Evolutionary conservation across 164 flowering plant genomes (phyloP), one percentile per base, ranked within the genome.

Genomic region (Vitis labrusca): DNA sequence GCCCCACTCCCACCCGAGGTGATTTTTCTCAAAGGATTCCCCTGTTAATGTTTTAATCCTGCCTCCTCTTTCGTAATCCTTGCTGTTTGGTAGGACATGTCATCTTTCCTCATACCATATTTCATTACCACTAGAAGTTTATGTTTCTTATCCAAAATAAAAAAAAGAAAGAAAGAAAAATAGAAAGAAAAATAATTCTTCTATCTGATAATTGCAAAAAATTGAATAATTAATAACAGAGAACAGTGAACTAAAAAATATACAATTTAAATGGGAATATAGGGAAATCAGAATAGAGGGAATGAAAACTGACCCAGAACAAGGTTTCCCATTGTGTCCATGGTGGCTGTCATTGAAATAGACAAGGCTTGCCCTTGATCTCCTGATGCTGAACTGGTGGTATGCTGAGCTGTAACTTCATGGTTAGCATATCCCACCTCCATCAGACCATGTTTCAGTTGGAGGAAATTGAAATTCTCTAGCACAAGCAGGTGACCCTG

Each of bases 271-370:
- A 37, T 37, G 7, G 6, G 7, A 3, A 37, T 58, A 15, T 19
- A 9, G n/a, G 61, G 19, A 15, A 23, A 16, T 10, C n/a, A 67
- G 3, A 55, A 69, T 6, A n/a, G 14, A 47, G 59, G 23, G 63
- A 49, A 67, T 11, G 48, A n/a, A 61, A 56, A 68, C 14, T 67
- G 86, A 90, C 98, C 99, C 50, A 95, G 86, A 67, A 95, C 76
- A 72, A 95, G 92, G 71, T 88, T 89, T 64, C 96, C 99, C 70
- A 60, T 61, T 17, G 77, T 29, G 73, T 93, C 97, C 78, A 78
- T 81, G 14, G 97, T 88, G 63, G 98, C 98, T 48, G 93, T 88
- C 99, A 95, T 95, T 27, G 97, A 93, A 74, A 95, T 72, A 64
- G 96, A 95, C 79, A 86, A 69, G 56, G 54, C 55, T 64, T 83